Evolutionary conservation across 331 rosid genomes (phyloP).

Genomic region (Ulmus americana): DNA sequence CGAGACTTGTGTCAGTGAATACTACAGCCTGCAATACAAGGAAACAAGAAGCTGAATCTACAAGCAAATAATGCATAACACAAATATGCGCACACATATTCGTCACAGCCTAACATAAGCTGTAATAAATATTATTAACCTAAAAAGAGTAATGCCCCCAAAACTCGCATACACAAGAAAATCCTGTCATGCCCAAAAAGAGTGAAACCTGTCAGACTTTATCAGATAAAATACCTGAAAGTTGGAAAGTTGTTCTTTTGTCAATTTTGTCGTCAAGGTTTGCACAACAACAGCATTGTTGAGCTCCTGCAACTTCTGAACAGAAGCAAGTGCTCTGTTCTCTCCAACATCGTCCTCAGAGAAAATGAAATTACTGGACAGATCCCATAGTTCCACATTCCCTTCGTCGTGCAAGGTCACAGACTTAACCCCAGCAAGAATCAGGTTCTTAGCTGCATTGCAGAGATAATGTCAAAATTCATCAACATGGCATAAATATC

Average conservation of each 20-base stretch:
- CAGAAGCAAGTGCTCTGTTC: conserved; percentile 79
- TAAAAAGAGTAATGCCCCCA: not conserved
- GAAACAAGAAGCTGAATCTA: conserved; percentile 10
- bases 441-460: conserved; percentile 84
- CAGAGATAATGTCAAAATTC: not conserved
- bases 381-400: conserved; percentile 70
- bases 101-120: not conserved
- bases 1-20: conserved; percentile 61
- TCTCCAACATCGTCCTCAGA: conserved; percentile 69
- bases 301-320: conserved; percentile 83
- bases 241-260: conserved; percentile 61
- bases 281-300: conserved; percentile 77
- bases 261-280: conserved; percentile 45
- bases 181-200: not conserved
- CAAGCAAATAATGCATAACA: not conserved
- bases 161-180: not conserved
- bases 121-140: not conserved
- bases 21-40: conserved; percentile 67
- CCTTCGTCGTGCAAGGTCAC: conserved; percentile 81
- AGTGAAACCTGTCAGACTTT: not conserved
- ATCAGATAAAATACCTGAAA: conserved; percentile 43
- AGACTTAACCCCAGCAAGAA: conserved; percentile 82
- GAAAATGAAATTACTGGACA: conserved; percentile 72
- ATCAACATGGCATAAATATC: not conserved
- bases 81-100: not conserved